Conservation (phyloP, 2,329 filamentous ascomycete species). For the Fusarium illudens region DNA sequence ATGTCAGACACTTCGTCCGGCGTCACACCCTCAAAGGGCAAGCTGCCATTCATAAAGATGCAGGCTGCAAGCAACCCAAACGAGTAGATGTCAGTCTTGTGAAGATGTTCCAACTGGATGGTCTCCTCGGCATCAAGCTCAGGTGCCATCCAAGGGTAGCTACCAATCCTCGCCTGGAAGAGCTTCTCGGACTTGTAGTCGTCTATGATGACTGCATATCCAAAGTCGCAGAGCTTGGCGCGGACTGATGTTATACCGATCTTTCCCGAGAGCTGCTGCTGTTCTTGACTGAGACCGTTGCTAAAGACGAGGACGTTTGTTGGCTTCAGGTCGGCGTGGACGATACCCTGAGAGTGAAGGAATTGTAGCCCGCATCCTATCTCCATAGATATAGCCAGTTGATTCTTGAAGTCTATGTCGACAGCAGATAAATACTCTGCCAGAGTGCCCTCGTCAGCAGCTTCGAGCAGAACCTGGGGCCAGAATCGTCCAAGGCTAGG, state of each 20-base stretch:
- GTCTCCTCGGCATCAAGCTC: background rate
- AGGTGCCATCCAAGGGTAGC: background rate
- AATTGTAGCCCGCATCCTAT: background rate
- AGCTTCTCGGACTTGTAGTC: background rate
- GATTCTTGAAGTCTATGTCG: background rate
- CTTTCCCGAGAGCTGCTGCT: background rate
- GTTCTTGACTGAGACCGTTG: background rate
- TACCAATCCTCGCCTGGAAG: background rate
- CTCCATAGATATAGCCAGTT: background rate
- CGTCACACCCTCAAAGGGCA: background rate
- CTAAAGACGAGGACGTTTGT: background rate
- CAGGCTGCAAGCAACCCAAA: background rate
- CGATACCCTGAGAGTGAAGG: background rate
- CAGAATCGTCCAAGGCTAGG: background rate
- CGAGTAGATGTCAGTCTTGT: background rate
- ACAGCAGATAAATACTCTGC: background rate
- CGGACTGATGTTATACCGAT: background rate
- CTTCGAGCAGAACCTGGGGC: background rate
- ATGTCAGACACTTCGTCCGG: background rate
- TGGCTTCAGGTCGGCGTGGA: background rate
- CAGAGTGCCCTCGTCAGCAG: background rate
- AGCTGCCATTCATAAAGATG: background rate
- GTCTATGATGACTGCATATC: background rate
- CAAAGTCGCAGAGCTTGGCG: constrained; percentile 1
- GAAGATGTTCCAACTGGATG: background rate